Evolutionary conservation across 1,284 basidiomycete species (phyloP), one percentile per base, ranked within the genome.

Genomic region (Tetrapyrgos nigripes): DNA sequence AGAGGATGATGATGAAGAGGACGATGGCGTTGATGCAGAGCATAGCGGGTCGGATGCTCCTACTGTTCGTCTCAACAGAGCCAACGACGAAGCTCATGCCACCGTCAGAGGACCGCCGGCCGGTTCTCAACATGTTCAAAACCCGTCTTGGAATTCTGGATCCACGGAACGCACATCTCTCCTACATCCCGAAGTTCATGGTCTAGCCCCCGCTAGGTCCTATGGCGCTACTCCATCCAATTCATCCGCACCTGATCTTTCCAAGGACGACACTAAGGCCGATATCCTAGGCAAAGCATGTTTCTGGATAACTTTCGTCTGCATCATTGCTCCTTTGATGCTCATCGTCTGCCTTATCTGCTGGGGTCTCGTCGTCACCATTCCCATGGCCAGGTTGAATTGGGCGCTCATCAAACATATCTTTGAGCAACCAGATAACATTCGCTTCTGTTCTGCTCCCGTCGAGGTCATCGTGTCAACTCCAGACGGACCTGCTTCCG

Each of bases 341-440:
- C 83, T 96, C 51, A 58, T 90, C 60, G 93, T 94, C 31, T 96
- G 95, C 72, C 71, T 93, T 57, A 77, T 95, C 46, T 98, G 96
- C 78, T 99, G 96, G 95, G 93, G 83, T 26, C 82, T 96, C 62
- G 90, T 99, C 60, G 83, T 99, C 70, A 92, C 96, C 40, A 94
- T 99, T 62, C 97, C 97, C 6, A 99, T 99, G 97, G 97, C 96
- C 33, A 97, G 93, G 74, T 83, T 99, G 48, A 94, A 89, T 63
- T 99, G 97, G 96, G 93, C 89, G 14, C 83, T 99, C 43, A 83
- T 99, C 70, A 89, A 90, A 57, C 86, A 95, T 70, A 82, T 99
- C 49, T 89, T 91, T 67, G 78, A 82, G 57, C 89, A 91, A 62
- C 96, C 97, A 0, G 88, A 91, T 19, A 86, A 86, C 48, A 91